Evolutionary conservation across 345 rosid genomes (phyloP).

Genomic region (Heritiera fomes): DNA sequence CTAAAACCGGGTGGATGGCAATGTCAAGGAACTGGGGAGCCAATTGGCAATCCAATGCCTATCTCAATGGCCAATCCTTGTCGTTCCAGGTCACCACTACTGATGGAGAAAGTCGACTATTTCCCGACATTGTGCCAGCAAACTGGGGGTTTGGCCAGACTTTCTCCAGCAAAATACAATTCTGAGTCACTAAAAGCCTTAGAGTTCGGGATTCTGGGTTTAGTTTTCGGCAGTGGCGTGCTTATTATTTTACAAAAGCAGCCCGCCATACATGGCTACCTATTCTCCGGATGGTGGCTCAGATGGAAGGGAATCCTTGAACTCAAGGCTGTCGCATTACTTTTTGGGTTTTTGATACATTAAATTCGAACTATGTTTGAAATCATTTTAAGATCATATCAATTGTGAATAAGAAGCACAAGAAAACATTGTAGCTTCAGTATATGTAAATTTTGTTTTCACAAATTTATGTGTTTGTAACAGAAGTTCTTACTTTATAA

Average conservation of each 20-base stretch:
- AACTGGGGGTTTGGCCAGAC: slow-evolving; percentile 75
- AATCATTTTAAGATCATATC: slow-evolving; percentile 8
- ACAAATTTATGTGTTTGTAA: slow-evolving; percentile 20
- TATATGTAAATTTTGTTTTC: slow-evolving; percentile 10
- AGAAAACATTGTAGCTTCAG: slow-evolving; percentile 19
- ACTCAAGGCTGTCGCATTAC: slow-evolving; percentile 13
- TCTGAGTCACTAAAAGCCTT: slow-evolving; percentile 24
- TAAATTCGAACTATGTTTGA: not conserved
- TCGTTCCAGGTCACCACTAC: slow-evolving; percentile 76
- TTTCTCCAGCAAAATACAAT: slow-evolving; percentile 50
- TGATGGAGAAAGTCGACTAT: slow-evolving; percentile 56
- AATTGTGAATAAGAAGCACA: slow-evolving; percentile 26
- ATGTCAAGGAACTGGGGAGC: slow-evolving; percentile 98
- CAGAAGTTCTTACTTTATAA: slow-evolving; percentile 6
- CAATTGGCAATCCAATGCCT: slow-evolving; percentile 89
- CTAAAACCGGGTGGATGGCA: slow-evolving; percentile 71
- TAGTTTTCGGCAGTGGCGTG: slow-evolving; percentile 42
- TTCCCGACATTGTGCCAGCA: slow-evolving; percentile 53
- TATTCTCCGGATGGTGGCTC: not conserved
- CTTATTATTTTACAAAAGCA: slow-evolving; percentile 35
- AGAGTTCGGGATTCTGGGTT: slow-evolving; percentile 19
- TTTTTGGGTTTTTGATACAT: not conserved
- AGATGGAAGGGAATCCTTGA: slow-evolving; percentile 18
- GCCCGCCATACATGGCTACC: slow-evolving; percentile 39
- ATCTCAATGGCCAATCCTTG: slow-evolving; percentile 75